Evolutionary conservation across 2,329 filamentous ascomycete genomes (phyloP), one percentile per base, ranked within the genome.

Genomic region (Fusarium compactum): DNA sequence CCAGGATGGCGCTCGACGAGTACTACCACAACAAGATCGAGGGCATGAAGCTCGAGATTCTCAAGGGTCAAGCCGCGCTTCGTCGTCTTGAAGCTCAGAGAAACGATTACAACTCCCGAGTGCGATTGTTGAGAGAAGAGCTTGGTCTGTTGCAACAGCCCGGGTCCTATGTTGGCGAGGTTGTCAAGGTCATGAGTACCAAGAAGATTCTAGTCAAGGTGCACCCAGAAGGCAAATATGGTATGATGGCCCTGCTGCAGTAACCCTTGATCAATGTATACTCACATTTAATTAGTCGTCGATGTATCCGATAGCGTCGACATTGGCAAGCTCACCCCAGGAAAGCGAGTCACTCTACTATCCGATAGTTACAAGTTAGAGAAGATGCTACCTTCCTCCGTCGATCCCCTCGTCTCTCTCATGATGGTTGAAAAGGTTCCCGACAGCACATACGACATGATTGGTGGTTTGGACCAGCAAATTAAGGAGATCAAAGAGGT

Each of bases 361-460:
- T 98, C 95, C 76, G 96, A 99, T 81, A 95, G 93, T 73, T 99
- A 99, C 88, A 98, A 98, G 84, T 91, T 99, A 76, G 96, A 98
- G 80, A 98, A 98, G 86, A 97, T 98, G 85, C 90, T 99, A 12
- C 96, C 96, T 22, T 98, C 96, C 58, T 99, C 96, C 22, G 96
- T 99, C 79, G 96, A 99, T 79, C 96, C 96, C 40, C 92, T 99
- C 62, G 96, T 99, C 61, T 99, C 96, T 38, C 92, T 99, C 80
- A 99, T 99, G 96, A 99, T 99, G 96, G 96, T 99, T 55, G 96
- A 99, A 81, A 99, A 99, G 87, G 96, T 99, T 18, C 96, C 96
- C 18, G 96, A 99, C 86, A 98, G 94, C 85, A 99, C 96, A 80
- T 99, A 99, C 86, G 96, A 99, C 84, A 99, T 99, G 96, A 99